phyloP scores from a whole-genome alignment of 805 yeast genomes.

The Crinitomyces ghanaensis region DNA sequence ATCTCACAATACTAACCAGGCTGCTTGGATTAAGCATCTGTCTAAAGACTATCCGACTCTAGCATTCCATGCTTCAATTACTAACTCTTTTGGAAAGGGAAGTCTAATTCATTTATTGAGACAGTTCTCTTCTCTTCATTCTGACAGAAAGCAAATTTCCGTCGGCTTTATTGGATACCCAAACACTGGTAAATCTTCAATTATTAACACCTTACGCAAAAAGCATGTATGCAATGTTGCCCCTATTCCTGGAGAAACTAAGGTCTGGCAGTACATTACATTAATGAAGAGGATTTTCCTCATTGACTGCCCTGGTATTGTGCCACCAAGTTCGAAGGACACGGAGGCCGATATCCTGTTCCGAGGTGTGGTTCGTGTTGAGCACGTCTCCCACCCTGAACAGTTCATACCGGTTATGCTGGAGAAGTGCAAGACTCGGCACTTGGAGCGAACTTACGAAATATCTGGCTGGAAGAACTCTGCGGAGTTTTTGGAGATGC shows the following conservation, averaged over 20 bases:
- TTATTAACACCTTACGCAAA: conserved; percentile 83
- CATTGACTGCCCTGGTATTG: conserved; percentile 98
- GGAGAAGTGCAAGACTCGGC: conserved; percentile 74
- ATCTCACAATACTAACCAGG: conserved; percentile 43
- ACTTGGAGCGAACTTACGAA: conserved; percentile 91
- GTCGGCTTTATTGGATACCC: conserved; percentile 98
- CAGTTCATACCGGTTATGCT: conserved; percentile 85
- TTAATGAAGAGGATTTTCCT: conserved; percentile 90
- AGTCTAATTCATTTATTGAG: conserved; percentile 85
- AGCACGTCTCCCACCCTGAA: conserved; percentile 90
- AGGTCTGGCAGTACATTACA: conserved; percentile 98
- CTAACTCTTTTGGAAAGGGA: conserved; percentile 96
- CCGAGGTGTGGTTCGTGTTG: conserved; percentile 98
- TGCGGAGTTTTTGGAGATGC: conserved; percentile 73
- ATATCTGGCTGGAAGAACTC: conserved; percentile 74
- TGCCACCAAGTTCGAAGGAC: conserved; percentile 87
- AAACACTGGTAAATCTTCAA: conserved; percentile 94
- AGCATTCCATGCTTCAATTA: conserved; percentile 96
- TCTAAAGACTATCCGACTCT: conserved; percentile 88
- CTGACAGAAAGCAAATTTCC: conserved; percentile 90
- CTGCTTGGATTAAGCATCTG: conserved; percentile 96
- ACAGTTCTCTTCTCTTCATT: conserved; percentile 82
- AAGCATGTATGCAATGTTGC: conserved; percentile 97
- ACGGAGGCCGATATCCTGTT: conserved; percentile 83
- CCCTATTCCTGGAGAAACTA: conserved; percentile 98